Evolutionary conservation across 225 moss, liverwort and hornwort genomes (phyloP), one percentile per base, ranked within the genome.

Genomic region (Antitrichia curtipendula): DNA sequence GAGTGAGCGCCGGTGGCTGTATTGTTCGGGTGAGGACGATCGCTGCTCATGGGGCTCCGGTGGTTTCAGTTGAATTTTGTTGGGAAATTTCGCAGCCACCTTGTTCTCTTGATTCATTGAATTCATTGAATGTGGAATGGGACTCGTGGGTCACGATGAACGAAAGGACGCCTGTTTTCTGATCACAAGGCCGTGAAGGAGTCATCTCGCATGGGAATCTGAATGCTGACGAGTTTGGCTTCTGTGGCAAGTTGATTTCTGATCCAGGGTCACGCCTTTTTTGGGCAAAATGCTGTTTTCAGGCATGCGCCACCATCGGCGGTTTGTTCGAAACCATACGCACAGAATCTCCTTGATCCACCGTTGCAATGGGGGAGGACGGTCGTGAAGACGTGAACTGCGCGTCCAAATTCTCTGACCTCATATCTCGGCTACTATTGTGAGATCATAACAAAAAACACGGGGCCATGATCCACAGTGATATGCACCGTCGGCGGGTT

Each of bases 1-100:
- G 20, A 60, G 22, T 11, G 81, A 47, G 62, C 23, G 10, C 24
- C 24, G 28, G 91, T 84, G 80, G 83, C 86, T 89, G 89, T 53
- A 91, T 91, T 91, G 88, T 86, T 89, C 89, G 38, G n/a, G 8
- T 59, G 53, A 56, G 86, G 89, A 91, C 83, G 88, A 91, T 91
- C 89, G 91, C 78, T 81, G 86, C 75, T 75, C 58, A 36, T 79
- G 64, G 64, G 58, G 11, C 86, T 41, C 28, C 58, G 24, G 50
- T 61, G 38, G 41, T 73, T 82, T 82, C 22, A 8, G 68, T 28
- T 65, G 49, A 66, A 60, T 61, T 36, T 45, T 66, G 58, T 21
- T 43, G 31, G 31, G 10, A 60, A 61, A 31, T 54, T 43, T 20
- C 13, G 43, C 21, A 31, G 80, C 41, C 60, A 19, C 41, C 14